These are phyloP conservation scores for Ascodesmis nigricans DNA, from an alignment of 495 filamentous ascomycete species.

Conservation along the genomic window DNA sequence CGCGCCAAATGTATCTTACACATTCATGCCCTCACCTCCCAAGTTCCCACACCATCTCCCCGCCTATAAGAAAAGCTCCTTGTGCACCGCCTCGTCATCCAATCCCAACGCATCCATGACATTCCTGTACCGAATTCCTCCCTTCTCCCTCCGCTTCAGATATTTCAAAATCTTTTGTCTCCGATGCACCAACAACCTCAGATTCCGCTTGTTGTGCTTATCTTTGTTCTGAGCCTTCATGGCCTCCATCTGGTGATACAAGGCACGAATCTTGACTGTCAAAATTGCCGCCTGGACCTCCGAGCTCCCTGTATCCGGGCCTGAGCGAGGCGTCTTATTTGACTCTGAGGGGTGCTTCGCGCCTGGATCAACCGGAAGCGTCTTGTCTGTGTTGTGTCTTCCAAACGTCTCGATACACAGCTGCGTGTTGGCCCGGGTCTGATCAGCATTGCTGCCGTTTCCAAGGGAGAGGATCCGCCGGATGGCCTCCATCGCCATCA, in stretches of 20 bases:
- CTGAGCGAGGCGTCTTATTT: constrained; percentile 45
- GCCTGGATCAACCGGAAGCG: constrained; percentile 29
- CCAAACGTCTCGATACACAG: constrained; percentile 76
- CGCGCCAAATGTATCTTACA: too few species aligned
- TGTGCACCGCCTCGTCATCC: constrained; percentile 34
- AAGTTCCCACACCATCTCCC: too few species aligned
- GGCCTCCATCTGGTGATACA: constrained; percentile 37
- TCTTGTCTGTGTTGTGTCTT: constrained; percentile 64
- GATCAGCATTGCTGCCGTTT: constrained; percentile 54
- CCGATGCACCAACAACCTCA: constrained; percentile 66
- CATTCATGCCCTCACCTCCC: too few species aligned
- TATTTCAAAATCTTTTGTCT: constrained; percentile 73
- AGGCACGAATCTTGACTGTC: constrained; percentile 73
- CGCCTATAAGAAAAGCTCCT: constrained; percentile 12
- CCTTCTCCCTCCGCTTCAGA: constrained; percentile 69
- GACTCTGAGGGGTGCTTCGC: constrained; percentile 1
- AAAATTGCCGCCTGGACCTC: constrained; percentile 97
- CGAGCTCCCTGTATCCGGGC: constrained; percentile 73
- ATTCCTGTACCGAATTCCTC: constrained; percentile 69
- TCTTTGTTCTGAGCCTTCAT: constrained; percentile 35
- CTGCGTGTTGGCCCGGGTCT: constrained; percentile 52
- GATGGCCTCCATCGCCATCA: constrained; percentile 41
- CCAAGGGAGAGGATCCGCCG: constrained; percentile 49
- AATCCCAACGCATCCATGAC: constrained; percentile 62
- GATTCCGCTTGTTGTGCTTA: constrained; percentile 81